Evolutionary conservation across 495 filamentous ascomycete species (phyloP), one percentile per base, ranked within the genome.

Genomic region (Aspergillus olivimuriae): DNA sequence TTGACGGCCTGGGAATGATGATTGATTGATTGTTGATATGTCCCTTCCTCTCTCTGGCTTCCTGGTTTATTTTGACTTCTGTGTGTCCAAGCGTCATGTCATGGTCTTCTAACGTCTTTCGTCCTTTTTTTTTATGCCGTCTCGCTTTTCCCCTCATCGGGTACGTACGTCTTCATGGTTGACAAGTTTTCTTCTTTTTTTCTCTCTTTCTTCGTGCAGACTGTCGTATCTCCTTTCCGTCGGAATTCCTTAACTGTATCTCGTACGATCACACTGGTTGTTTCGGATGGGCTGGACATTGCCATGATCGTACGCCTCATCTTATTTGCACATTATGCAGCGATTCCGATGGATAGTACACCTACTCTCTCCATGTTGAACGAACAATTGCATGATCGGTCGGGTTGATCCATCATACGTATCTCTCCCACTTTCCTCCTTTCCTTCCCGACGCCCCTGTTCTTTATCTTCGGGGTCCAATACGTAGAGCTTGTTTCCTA

Each of bases 371-470:
- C 47, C 38, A 32, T 17, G 38, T 60, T 17, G n/a, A 34, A 34
- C 47, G 52, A 51, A 33, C 60, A 63, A 63, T 66, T 60, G 57
- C 57, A 66, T 61, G 56, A 55, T 60, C 39, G 57, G 58, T 38
- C 33, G 41, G 37, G 41, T 36, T 31, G 30, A 44, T 43, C 19
- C 6, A 28, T 28, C 24, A 28, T 43, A 17, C 35, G 19, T 46
- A 21, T 22, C 36, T 37, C 33, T 19, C 23, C 1, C n/a, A 28
- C 7, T 39, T 14, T 39, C 16, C 37, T 26, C 47, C 42, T 43
- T 31, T n/a, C n/a, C n/a, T n/a, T n/a, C n/a, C n/a, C n/a, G n/a
- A n/a, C n/a, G n/a, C n/a, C n/a, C n/a, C n/a, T n/a, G n/a, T n/a
- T n/a, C n/a, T n/a, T n/a, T n/a, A n/a, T n/a, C n/a, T n/a, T n/a